Percentiles rank a stretch among this genome's conserved stretches.
Evolutionary conservation across 768 basidiomycete species (phyloP).

Genomic region (Russula griseocarnosa): DNA sequence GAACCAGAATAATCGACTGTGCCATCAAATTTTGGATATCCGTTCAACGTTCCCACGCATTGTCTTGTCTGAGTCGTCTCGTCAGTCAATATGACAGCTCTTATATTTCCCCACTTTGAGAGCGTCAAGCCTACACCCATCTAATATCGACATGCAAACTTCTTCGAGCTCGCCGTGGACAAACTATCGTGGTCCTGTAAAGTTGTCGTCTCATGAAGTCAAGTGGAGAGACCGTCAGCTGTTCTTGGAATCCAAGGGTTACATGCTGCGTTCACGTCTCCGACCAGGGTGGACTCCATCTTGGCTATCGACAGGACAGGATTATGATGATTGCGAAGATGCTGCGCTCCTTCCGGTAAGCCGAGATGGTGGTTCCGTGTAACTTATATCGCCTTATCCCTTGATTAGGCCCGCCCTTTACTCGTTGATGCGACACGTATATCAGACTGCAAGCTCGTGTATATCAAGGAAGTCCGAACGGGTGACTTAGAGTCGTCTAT

Average conservation of each 20-base stretch:
- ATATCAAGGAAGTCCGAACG: constrained; percentile 32
- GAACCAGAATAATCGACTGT: too few relatives aligned
- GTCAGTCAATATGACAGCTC: background rate
- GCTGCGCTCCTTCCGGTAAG: constrained; percentile 8
- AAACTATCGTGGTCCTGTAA: background rate
- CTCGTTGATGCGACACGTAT: constrained; percentile 25
- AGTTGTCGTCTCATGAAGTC: too few relatives aligned
- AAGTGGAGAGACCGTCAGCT: too few relatives aligned
- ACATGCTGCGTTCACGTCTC: too few relatives aligned
- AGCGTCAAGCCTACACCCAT: too few relatives aligned
- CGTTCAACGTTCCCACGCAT: background rate
- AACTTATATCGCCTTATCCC: background rate
- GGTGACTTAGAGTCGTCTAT: constrained; percentile 26
- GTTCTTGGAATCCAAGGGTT: too few relatives aligned
- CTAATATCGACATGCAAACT: background rate
- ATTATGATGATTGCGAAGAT: background rate
- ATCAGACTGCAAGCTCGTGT: constrained; percentile 31
- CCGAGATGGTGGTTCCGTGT: background rate
- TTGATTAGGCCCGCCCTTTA: constrained; percentile 2
- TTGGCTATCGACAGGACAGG: constrained; percentile 15
- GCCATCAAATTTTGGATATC: constrained; percentile 2
- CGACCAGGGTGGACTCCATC: constrained; percentile 14
- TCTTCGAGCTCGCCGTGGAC: background rate
- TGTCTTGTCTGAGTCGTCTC: too few relatives aligned
- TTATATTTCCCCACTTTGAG: background rate